Evolutionary conservation across 306 rosid genomes (phyloP).

Genomic region (Lathyrus oleraceus): DNA sequence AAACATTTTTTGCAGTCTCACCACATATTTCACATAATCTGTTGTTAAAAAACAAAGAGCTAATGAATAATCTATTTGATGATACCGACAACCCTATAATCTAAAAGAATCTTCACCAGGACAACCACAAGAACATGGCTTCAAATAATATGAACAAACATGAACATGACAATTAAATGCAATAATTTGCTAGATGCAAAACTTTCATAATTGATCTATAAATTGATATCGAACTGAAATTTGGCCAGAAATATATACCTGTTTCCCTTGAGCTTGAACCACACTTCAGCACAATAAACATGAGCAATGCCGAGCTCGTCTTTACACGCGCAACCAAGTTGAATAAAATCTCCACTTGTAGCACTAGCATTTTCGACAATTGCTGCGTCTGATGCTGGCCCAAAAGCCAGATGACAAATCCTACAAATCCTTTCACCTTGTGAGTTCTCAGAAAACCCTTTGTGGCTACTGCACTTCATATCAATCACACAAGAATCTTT

Average conservation of each 20-base stretch:
- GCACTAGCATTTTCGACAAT: constrained; percentile 33
- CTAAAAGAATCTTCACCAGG: constrained; percentile 25
- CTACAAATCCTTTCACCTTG: constrained; percentile 84
- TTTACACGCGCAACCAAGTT: constrained; percentile 88
- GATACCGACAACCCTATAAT: neutral
- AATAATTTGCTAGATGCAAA: constrained; percentile 17
- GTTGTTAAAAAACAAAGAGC: constrained; percentile 26
- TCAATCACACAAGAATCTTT: constrained; percentile 55
- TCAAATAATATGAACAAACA: constrained; percentile 7
- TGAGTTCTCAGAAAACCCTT: constrained; percentile 43
- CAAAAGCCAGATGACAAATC: constrained; percentile 80
- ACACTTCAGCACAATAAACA: constrained; percentile 83
- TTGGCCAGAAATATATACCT: constrained; percentile 53
- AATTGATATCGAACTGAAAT: constrained; percentile 30
- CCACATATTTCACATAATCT: constrained; percentile 92
- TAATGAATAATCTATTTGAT: constrained; percentile 22
- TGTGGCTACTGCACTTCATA: constrained; percentile 52
- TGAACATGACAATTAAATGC: constrained; percentile 21
- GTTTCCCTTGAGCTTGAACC: constrained; percentile 92
- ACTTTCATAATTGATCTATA: constrained; percentile 3
- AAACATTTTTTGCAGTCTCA: constrained; percentile 65
- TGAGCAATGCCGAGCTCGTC: constrained; percentile 88
- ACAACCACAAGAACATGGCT: constrained; percentile 24
- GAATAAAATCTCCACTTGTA: constrained; percentile 55
- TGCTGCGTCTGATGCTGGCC: constrained; percentile 56